phyloP scores from a whole-genome alignment of 1,139 yeast species.

The Citeromyces siamensis region DNA sequence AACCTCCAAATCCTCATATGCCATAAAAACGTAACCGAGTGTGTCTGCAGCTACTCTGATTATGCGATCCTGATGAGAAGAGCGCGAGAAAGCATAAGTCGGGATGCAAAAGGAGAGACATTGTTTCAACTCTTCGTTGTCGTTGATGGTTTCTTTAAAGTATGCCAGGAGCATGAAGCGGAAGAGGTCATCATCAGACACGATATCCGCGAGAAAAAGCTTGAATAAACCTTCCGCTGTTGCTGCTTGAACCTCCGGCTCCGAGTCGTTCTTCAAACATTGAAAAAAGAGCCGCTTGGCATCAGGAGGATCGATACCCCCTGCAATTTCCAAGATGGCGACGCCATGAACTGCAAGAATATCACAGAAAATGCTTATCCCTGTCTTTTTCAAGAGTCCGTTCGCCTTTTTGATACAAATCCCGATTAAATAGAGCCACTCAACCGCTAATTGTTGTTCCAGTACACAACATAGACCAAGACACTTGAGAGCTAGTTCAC shows the following conservation, averaged over 20 bases:
- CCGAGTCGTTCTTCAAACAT: slow-evolving; percentile 42
- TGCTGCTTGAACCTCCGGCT: slow-evolving; percentile 60
- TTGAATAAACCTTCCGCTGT: slow-evolving; percentile 88
- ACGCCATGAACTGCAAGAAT: slow-evolving; percentile 69
- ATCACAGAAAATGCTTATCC: slow-evolving; percentile 67
- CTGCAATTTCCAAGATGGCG: slow-evolving; percentile 48
- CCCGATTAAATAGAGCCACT: slow-evolving; percentile 49
- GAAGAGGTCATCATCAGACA: slow-evolving; percentile 57
- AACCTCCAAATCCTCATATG: slow-evolving; percentile 23
- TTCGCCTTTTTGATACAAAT: slow-evolving; percentile 53
- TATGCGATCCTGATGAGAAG: slow-evolving; percentile 58
- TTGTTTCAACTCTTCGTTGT: slow-evolving; percentile 63
- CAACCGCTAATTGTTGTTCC: slow-evolving; percentile 51
- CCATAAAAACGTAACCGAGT: slow-evolving; percentile 38
- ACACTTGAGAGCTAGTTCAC: slow-evolving; percentile 63
- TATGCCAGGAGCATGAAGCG: slow-evolving; percentile 64
- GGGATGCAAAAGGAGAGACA: slow-evolving; percentile 84
- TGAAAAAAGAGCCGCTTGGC: slow-evolving; percentile 55
- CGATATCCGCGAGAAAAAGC: slow-evolving; percentile 64
- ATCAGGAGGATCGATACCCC: slow-evolving; percentile 46
- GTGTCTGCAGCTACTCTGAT: slow-evolving; percentile 58
- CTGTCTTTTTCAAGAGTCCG: slow-evolving; percentile 44
- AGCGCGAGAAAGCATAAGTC: slow-evolving; percentile 75
- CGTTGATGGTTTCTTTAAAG: slow-evolving; percentile 53
- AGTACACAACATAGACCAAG: slow-evolving; percentile 72